Conservation (phyloP, 2,329 filamentous ascomycete species). For the Cytospora schulzeri region DNA sequence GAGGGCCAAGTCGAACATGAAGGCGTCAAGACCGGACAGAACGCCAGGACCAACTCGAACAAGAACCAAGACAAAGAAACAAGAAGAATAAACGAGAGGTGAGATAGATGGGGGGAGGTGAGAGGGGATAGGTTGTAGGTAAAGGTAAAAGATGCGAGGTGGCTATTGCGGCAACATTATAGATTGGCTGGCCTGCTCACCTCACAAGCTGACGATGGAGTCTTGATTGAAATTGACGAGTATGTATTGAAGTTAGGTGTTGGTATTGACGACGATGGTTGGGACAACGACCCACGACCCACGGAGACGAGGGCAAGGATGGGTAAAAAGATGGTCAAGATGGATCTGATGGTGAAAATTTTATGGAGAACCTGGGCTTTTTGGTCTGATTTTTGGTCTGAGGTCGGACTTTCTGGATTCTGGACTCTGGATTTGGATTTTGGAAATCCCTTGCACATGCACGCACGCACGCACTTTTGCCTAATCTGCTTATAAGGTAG, state of each 20-base stretch:
- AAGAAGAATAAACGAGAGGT: conserved; percentile 28
- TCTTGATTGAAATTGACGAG: neutral
- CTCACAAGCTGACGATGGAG: conserved; percentile 12
- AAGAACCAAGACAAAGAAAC: conserved; percentile 5
- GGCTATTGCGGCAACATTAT: conserved; percentile 23
- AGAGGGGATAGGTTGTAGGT: conserved; percentile 4
- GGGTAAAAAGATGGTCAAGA: conserved; percentile 5
- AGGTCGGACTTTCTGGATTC: neutral
- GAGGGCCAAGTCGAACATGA: conserved; percentile 8
- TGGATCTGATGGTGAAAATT: conserved; percentile 23
- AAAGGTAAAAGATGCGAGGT: conserved; percentile 20
- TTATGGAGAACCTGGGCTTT: conserved; percentile 25
- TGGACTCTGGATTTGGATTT: neutral
- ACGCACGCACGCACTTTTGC: no score
- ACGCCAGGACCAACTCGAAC: conserved; percentile 2
- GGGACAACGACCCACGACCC: conserved; percentile 22
- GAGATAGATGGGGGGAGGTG: conserved; percentile 13
- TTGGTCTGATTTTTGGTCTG: neutral
- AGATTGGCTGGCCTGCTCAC: conserved; percentile 28
- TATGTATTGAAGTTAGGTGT: neutral
- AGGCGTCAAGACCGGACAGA: conserved; percentile 5
- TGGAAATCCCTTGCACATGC: conserved; percentile 16
- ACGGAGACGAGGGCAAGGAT: conserved; percentile 11
- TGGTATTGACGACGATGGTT: conserved; percentile 13
- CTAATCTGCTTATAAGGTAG: conserved; percentile 11